A percentile compares a stretch with the other conserved stretches of the same genome.
Conservation (phyloP, 2,329 filamentous ascomycete species). For the Clarireedia hainanense region DNA sequence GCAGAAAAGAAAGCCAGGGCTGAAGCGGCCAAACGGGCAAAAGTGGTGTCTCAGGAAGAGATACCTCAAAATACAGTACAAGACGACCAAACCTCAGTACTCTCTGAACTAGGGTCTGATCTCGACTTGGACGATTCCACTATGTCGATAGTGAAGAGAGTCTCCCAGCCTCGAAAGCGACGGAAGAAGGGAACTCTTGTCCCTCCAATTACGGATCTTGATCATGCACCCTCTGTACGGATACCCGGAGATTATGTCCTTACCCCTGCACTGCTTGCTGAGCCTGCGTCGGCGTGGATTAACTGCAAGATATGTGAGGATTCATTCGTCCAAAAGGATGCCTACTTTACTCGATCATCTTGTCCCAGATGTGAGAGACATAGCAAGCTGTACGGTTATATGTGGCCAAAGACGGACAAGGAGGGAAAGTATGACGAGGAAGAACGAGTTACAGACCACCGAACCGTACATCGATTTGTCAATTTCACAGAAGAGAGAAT, state of each 20-base stretch:
- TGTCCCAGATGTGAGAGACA: conserved; percentile 93
- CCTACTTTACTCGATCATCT: conserved; percentile 75
- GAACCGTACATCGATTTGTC: conserved; percentile 80
- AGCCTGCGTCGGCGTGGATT: conserved; percentile 75
- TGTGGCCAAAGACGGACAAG: conserved; percentile 92
- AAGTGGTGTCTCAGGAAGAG: not conserved
- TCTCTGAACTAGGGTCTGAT: conserved; percentile 10
- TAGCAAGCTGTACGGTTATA: conserved; percentile 88
- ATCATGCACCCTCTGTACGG: conserved; percentile 34
- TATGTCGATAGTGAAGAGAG: conserved; percentile 9
- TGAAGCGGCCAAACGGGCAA: not conserved
- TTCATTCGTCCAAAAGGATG: conserved; percentile 81
- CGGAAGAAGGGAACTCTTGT: conserved; percentile 13
- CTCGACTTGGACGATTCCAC: conserved; percentile 12
- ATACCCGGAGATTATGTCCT: conserved; percentile 75
- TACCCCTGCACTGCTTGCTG: conserved; percentile 66
- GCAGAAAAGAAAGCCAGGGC: conserved; percentile 4
- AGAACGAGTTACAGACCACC: conserved; percentile 64
- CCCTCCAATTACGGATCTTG: conserved; percentile 17
- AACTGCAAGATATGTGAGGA: conserved; percentile 77
- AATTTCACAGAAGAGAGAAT: conserved; percentile 55
- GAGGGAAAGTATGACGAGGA: conserved; percentile 67
- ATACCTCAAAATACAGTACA: not conserved
- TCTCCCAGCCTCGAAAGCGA: not conserved
- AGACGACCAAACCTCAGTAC: conserved; percentile 6